Evolutionary conservation across 1,139 yeast species (phyloP).

Genomic region (Debaryomycetaceae sp.): DNA sequence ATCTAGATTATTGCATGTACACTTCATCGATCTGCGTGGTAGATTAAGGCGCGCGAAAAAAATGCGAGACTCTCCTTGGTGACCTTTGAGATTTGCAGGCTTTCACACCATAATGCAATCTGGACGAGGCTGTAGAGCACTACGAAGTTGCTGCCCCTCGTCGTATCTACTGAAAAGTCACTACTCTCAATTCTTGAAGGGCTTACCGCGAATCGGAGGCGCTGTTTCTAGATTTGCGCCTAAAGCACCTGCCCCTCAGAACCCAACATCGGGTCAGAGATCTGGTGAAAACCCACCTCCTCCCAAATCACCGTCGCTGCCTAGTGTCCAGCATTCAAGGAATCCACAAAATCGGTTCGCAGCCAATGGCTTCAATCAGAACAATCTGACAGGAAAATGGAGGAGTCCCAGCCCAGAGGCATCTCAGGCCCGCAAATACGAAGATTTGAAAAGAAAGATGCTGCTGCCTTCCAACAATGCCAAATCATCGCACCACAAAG

Average conservation of each 20-base stretch:
- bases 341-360: neutral
- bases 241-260: slow-evolving; percentile 2
- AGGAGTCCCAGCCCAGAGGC: slow-evolving; percentile 1
- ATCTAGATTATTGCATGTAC: too few relatives aligned
- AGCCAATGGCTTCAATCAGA: neutral
- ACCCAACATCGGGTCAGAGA: too few relatives aligned
- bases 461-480: slow-evolving; percentile 7
- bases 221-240: slow-evolving; percentile 12
- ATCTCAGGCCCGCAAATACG: slow-evolving; percentile 7
- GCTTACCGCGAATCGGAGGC: slow-evolving; percentile 17
- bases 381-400: neutral
- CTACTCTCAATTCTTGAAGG: slow-evolving; percentile 14
- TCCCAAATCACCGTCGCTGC: neutral
- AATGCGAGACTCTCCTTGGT: too few relatives aligned
- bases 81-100: too few relatives aligned
- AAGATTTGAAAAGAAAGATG: slow-evolving; percentile 10
- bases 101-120: too few relatives aligned
- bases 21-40: too few relatives aligned
- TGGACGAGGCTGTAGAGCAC: neutral
- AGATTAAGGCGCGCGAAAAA: too few relatives aligned
- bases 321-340: neutral
- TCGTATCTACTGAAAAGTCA: too few relatives aligned
- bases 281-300: too few relatives aligned
- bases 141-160: neutral
- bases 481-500: slow-evolving; percentile 1